These are phyloP conservation scores for Irpex sp. DNA, from an alignment of 1,284 basidiomycete species.

Conservation along the genomic window DNA sequence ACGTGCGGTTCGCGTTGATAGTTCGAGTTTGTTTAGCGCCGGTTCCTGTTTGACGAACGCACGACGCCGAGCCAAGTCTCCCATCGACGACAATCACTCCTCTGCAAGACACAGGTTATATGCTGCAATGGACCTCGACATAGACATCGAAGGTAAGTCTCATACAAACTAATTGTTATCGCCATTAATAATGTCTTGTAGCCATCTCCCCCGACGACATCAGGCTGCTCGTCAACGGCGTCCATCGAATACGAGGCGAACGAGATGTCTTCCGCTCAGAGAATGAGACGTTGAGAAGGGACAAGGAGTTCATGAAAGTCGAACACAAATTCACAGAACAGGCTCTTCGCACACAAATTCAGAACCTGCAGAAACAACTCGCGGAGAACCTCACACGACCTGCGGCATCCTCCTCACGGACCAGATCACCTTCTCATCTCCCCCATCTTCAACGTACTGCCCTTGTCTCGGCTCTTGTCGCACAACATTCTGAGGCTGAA, in stretches of 20 bases:
- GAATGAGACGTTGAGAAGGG: constrained; percentile 62
- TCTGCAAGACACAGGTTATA: neutral
- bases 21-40: neutral
- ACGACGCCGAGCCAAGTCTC: neutral
- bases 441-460: constrained; percentile 3
- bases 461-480: constrained; percentile 14
- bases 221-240: neutral
- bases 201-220: neutral
- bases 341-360: constrained; percentile 49
- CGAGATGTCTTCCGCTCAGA: constrained; percentile 49
- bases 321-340: constrained; percentile 68
- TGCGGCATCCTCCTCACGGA: constrained; percentile 11
- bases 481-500: constrained; percentile 12
- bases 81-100: neutral
- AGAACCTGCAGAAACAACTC: constrained; percentile 42
- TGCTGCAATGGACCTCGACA: constrained; percentile 4
- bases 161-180: too few relatives aligned
- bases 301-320: constrained; percentile 67
- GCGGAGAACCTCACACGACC: constrained; percentile 16
- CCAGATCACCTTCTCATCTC: constrained; percentile 6
- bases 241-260: constrained; percentile 7
- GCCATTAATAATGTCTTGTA: neutral
- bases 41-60: neutral
- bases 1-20: constrained; percentile 1
- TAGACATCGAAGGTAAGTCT: neutral